Evolutionary conservation across 345 rosid genomes (phyloP).

Genomic region (Heritiera fomes): DNA sequence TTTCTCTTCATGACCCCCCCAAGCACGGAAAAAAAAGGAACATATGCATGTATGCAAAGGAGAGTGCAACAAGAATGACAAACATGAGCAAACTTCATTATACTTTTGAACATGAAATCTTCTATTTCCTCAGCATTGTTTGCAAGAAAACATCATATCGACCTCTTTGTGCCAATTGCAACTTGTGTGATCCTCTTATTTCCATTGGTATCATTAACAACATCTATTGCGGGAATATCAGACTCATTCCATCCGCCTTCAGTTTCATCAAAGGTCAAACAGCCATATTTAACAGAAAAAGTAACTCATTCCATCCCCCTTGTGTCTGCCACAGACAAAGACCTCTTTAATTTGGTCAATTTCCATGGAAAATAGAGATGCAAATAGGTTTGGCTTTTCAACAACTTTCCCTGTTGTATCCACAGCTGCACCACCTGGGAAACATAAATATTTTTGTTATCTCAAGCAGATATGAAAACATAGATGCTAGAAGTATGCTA

Average conservation of each 20-base stretch:
- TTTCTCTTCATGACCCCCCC: not conserved
- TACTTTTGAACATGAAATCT: slow-evolving; percentile 72
- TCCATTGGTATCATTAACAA: slow-evolving; percentile 39
- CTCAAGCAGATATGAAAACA: slow-evolving; percentile 4
- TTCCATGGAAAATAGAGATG: slow-evolving; percentile 73
- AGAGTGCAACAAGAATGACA: not conserved
- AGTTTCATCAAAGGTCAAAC: slow-evolving; percentile 54
- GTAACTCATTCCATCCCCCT: slow-evolving; percentile 68
- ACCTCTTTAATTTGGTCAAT: slow-evolving; percentile 66
- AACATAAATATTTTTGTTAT: slow-evolving; percentile 17
- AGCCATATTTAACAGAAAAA: slow-evolving; percentile 71
- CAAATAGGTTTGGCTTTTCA: slow-evolving; percentile 53
- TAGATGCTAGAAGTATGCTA: slow-evolving; percentile 13
- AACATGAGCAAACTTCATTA: not conserved
- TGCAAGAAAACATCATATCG: slow-evolving; percentile 78
- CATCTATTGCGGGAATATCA: slow-evolving; percentile 59
- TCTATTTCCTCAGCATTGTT: slow-evolving; percentile 67
- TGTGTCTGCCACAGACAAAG: slow-evolving; percentile 66
- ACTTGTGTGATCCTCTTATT: slow-evolving; percentile 47
- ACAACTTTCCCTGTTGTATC: slow-evolving; percentile 52
- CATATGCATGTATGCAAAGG: not conserved
- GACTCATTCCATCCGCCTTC: slow-evolving; percentile 67
- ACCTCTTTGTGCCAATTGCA: slow-evolving; percentile 61
- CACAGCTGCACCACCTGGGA: slow-evolving; percentile 86
- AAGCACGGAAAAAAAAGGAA: not conserved